These are phyloP conservation scores for Termitomyces sp. DNA, from an alignment of 768 basidiomycete genomes.

Conservation along the genomic window DNA sequence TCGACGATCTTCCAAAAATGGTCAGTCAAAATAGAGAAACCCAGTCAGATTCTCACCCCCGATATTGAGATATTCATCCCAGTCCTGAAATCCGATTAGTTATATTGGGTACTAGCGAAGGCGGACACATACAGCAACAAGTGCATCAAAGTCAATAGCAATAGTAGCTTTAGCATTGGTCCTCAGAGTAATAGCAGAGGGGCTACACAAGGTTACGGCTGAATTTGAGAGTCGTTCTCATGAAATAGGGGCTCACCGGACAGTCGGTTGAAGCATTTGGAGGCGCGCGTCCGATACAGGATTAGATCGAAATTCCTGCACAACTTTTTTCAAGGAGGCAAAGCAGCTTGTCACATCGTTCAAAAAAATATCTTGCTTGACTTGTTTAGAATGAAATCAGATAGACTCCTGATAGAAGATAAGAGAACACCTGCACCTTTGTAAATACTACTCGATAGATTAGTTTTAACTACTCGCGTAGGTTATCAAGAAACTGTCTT, in stretches of 20 bases:
- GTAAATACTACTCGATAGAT: conserved; percentile 29
- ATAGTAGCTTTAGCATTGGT: conserved; percentile 47
- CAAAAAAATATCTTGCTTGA: conserved; percentile 82
- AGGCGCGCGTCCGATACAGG: conserved; percentile 47
- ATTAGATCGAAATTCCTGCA: conserved; percentile 57
- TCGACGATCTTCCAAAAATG: neutral
- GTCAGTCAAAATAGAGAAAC: neutral
- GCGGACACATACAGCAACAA: conserved; percentile 47
- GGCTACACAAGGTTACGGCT: conserved; percentile 25
- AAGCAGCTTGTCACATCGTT: conserved; percentile 80
- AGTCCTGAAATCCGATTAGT: conserved; percentile 36
- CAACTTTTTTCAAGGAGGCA: conserved; percentile 71
- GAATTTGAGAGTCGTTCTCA: neutral
- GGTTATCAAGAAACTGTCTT: conserved; percentile 22
- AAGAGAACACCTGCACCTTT: conserved; percentile 43
- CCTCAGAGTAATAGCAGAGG: conserved; percentile 48
- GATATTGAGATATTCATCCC: conserved; percentile 59
- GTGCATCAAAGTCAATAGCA: conserved; percentile 59
- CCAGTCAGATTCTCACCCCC: conserved; percentile 26
- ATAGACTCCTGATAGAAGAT: neutral
- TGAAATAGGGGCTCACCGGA: conserved; percentile 43
- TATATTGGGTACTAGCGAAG: neutral
- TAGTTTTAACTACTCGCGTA: neutral
- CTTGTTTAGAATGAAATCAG: conserved; percentile 31
- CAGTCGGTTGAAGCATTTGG: conserved; percentile 67